phyloP scores from a whole-genome alignment of 2,329 filamentous ascomycete genomes.

The Diaporthe aspalathi region DNA sequence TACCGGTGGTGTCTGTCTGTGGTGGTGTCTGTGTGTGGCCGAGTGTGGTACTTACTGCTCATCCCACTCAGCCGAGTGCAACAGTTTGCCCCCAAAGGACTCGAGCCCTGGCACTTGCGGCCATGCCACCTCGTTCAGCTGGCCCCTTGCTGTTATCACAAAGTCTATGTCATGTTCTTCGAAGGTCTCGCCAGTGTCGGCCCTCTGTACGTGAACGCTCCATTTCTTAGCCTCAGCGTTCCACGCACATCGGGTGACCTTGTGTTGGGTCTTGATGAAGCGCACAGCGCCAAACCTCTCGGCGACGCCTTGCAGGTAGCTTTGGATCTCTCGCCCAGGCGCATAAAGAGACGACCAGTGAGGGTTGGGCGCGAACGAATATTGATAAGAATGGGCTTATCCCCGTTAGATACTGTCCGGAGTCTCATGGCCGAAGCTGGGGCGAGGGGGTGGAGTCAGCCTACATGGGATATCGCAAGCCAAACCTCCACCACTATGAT shows the following conservation, averaged over 20 bases:
- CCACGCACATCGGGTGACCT: slow-evolving; percentile 56
- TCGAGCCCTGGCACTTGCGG: slow-evolving; percentile 56
- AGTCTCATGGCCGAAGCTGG: background rate
- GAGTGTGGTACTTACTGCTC: slow-evolving; percentile 45
- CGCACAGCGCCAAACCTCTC: slow-evolving; percentile 59
- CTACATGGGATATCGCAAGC: slow-evolving; percentile 53
- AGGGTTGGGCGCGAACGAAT: slow-evolving; percentile 66
- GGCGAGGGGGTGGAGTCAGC: slow-evolving; percentile 40
- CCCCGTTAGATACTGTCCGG: background rate
- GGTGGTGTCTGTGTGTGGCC: background rate
- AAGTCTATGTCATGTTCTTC: slow-evolving; percentile 54
- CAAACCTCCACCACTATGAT: slow-evolving; percentile 40
- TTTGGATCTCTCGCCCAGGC: slow-evolving; percentile 59
- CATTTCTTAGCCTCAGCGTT: slow-evolving; percentile 53
- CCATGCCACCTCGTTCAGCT: slow-evolving; percentile 57
- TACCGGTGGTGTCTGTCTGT: too few species aligned
- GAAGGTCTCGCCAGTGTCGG: slow-evolving; percentile 51
- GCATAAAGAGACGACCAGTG: slow-evolving; percentile 65
- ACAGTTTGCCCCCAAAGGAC: slow-evolving; percentile 54
- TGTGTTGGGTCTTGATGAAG: slow-evolving; percentile 58
- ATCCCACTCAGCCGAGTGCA: slow-evolving; percentile 61
- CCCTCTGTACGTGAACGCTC: slow-evolving; percentile 50
- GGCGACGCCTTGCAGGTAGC: slow-evolving; percentile 60
- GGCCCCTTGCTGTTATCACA: slow-evolving; percentile 55
- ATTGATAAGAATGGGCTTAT: slow-evolving; percentile 65